Evolutionary conservation across 176 grass and related monocot species (phyloP).

Genomic region (Poa annua): DNA sequence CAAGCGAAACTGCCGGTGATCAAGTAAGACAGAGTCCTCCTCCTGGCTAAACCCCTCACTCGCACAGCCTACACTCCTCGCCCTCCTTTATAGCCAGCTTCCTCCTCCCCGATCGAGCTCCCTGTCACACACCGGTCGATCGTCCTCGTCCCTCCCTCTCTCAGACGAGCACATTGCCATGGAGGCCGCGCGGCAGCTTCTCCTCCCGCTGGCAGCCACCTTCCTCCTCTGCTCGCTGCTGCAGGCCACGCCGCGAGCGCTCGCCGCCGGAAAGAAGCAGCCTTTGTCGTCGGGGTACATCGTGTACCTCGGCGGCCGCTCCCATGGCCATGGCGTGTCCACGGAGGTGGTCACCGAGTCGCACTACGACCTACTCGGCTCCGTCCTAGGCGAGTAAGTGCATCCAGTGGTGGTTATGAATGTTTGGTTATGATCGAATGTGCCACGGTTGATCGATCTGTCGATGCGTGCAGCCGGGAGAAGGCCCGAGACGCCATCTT

Average conservation of each 20-base stretch:
- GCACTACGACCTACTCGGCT: constrained; percentile 69
- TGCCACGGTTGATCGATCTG: constrained; percentile 5
- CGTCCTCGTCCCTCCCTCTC: background rate
- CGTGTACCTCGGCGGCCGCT: constrained; percentile 76
- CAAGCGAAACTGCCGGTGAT: constrained; percentile 13
- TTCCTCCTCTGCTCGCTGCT: constrained; percentile 20
- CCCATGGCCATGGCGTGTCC: constrained; percentile 20
- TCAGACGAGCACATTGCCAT: background rate
- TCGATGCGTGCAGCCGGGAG: constrained; percentile 42
- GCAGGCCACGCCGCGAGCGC: background rate
- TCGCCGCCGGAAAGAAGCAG: constrained; percentile 16
- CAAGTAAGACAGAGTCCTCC: constrained; percentile 37
- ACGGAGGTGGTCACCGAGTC: constrained; percentile 40
- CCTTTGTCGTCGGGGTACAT: constrained; percentile 60
- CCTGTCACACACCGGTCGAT: background rate
- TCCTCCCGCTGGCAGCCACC: constrained; percentile 8
- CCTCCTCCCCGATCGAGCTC: background rate
- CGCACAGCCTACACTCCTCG: background rate
- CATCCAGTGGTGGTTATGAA: background rate
- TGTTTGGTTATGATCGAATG: background rate
- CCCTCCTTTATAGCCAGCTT: constrained; percentile 36
- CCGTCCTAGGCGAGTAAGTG: constrained; percentile 64
- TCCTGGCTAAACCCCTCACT: constrained; percentile 3
- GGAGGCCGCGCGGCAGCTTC: constrained; percentile 32
- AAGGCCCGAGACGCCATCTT: constrained; percentile 61